Base-by-base conservation (phyloP, 192 early-diverging fungal species). In the Chytriomyces sp. region DNA sequence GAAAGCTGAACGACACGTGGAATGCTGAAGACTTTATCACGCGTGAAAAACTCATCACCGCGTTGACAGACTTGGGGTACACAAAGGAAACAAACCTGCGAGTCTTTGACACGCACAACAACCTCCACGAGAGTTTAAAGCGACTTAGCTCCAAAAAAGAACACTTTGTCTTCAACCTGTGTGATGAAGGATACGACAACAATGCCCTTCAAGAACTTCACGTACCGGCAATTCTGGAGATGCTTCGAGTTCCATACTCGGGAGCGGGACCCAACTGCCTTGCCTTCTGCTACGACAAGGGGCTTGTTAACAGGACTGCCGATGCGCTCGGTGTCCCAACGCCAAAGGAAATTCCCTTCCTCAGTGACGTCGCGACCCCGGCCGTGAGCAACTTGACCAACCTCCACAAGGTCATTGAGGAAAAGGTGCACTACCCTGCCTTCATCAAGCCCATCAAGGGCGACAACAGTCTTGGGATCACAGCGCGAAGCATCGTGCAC, bases 381-480 rank as follows among this genome's bases (percentile, higher is more conserved):
- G 77, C 68, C 24, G 74, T 80, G 13, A 45, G 50, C 20, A 71
- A 61, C 35, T 26, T 84, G 5, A 57, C 68, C 13, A 60, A 71
- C 5, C 72, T 84, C 5, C 69, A 81, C 61, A 50, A 75, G 13
- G 48, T 73, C 9, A 79, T 83, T 47, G 35, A 57, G 28, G 53
- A 77, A n/a, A 44, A 77, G 2, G 77, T 89, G 23, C 68, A 74
- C 0, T 89, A 86, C 71, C 87, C 87, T 23, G 85, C 86, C 7
- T 89, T 89, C 69, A 82, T 89, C 64, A 89, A 89, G 57, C 87
- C 87, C 9, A 75, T 87, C 61, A 85, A 86, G 61, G 87, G 87
- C 18, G 87, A 89, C 82, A 89, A 89, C 78, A 86, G 84, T 20
- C 84, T 89, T 43, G 87, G 87, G 11, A 89, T 89, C 45, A 89